A percentile compares a stretch with the other conserved stretches of the same genome.
phyloP scores from a whole-genome alignment of 768 basidiomycete genomes.

The Suillus brevipes region DNA sequence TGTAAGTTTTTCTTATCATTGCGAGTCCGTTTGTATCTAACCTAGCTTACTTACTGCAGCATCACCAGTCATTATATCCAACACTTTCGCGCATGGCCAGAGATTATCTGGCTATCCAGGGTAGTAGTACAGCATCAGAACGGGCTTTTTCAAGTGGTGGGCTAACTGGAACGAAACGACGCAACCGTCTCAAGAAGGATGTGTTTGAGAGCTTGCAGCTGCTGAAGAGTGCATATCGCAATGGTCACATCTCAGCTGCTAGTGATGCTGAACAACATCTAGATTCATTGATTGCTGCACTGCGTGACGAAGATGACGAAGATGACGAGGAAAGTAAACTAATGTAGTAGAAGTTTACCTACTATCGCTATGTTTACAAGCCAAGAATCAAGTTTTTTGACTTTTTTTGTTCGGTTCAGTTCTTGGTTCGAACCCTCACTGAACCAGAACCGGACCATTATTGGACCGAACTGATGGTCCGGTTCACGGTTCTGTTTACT shows the following conservation, averaged over 20 bases:
- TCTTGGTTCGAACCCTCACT: not conserved
- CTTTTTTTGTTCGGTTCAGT: not conserved
- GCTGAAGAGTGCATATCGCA: conserved; percentile 30
- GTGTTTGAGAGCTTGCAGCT: conserved; percentile 22
- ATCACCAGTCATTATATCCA: conserved; percentile 17
- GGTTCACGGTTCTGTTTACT: not conserved
- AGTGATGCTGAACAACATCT: conserved; percentile 12
- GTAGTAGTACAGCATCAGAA: conserved; percentile 27
- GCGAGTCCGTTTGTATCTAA: not conserved
- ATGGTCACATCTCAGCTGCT: conserved; percentile 25
- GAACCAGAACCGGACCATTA: not conserved
- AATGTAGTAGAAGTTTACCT: not conserved
- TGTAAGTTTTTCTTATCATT: conserved; percentile 6
- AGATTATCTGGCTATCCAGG: conserved; percentile 26
- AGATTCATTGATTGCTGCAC: too few relatives aligned
- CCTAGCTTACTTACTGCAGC: not conserved
- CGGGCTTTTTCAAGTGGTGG: conserved; percentile 29
- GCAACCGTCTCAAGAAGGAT: conserved; percentile 21
- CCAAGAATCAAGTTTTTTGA: too few relatives aligned
- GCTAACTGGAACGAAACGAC: conserved; percentile 21
- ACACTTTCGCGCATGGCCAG: conserved; percentile 16
- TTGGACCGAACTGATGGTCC: not conserved
- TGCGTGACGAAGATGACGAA: not conserved
- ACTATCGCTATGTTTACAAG: too few relatives aligned
- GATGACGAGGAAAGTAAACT: too few relatives aligned